Evolutionary conservation across 2,329 filamentous ascomycete genomes (phyloP).

Genomic region (Ascochyta viciae-villosae): DNA sequence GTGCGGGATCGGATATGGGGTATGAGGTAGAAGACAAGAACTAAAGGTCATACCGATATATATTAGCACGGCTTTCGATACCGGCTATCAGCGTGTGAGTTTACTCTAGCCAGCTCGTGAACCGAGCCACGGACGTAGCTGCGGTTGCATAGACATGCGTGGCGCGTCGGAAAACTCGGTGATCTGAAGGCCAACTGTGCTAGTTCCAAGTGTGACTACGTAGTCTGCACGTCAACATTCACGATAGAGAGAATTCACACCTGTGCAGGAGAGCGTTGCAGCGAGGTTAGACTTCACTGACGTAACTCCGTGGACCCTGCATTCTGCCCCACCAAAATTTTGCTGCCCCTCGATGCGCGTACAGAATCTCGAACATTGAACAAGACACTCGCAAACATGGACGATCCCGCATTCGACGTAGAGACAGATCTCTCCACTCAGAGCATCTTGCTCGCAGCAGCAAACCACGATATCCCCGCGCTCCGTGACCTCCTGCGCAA

Average conservation of each 20-base stretch:
- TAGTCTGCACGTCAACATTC: too few species aligned
- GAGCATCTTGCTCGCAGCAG: conserved; percentile 70
- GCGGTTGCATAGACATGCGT: too few species aligned
- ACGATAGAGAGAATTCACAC: too few species aligned
- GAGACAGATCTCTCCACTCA: conserved; percentile 59
- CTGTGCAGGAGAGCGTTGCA: too few species aligned
- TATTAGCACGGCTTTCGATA: background rate
- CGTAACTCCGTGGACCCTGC: conserved; percentile 9
- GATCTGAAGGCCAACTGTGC: too few species aligned
- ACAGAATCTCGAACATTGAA: background rate
- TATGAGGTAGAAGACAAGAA: background rate
- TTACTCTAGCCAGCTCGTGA: too few species aligned
- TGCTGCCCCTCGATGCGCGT: conserved; percentile 7
- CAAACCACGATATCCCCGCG: conserved; percentile 70
- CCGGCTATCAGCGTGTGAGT: background rate
- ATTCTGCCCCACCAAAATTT: conserved; percentile 9
- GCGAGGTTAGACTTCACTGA: background rate
- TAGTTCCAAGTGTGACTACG: too few species aligned
- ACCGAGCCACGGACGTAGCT: too few species aligned
- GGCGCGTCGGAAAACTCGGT: too few species aligned
- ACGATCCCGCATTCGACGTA: conserved; percentile 42
- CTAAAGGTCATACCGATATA: too few species aligned
- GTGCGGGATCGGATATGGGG: too few species aligned
- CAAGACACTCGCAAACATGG: conserved; percentile 25
- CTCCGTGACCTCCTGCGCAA: conserved; percentile 73